Evolutionary conservation across 176 grass and related monocot species (phyloP).

Genomic region (Zea mays): Zm-B73-REFERENCE-NAM-5.0 NC_050101.1:146097001-146097500

Average conservation of each 20-base stretch:
- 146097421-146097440: too few species aligned
- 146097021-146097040: slow-evolving; percentile 21
- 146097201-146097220: slow-evolving; percentile 19
- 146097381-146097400: slow-evolving; percentile 26
- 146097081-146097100: slow-evolving; percentile 38
- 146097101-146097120: background rate
- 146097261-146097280: slow-evolving; percentile 27
- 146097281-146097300: slow-evolving; percentile 10
- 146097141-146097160: slow-evolving; percentile 46
- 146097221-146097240: slow-evolving; percentile 24
- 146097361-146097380: slow-evolving; percentile 4
- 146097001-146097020: slow-evolving; percentile 27
- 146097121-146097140: slow-evolving; percentile 35
- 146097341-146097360: background rate
- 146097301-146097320: slow-evolving; percentile 4
- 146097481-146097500: too few species aligned
- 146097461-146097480: too few species aligned
- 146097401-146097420: background rate
- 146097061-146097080: slow-evolving; percentile 26
- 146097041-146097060: slow-evolving; percentile 39
- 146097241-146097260: slow-evolving; percentile 12
- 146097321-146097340: background rate
- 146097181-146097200: slow-evolving; percentile 38
- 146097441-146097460: too few species aligned
- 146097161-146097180: slow-evolving; percentile 5